Conservation (phyloP, 163 green algal genomes). For the Dunaliella salina region DNA sequence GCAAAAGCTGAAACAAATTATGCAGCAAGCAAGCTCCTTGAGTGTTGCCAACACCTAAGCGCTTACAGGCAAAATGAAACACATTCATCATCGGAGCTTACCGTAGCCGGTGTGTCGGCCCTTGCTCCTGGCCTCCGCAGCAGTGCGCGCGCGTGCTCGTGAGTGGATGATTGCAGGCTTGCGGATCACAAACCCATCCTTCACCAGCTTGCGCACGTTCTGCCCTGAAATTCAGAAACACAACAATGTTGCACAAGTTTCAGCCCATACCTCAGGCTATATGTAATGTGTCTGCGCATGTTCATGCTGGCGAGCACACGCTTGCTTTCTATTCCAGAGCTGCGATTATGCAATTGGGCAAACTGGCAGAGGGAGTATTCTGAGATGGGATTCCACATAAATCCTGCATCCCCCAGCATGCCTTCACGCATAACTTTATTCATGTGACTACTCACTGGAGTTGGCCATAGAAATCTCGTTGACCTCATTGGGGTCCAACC, state of each 20-base stretch:
- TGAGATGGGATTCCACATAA: too few relatives aligned
- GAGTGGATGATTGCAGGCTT: conserved; percentile 98
- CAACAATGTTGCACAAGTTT: too few relatives aligned
- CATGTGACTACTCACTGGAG: conserved; percentile 74
- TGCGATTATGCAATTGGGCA: too few relatives aligned
- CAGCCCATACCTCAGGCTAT: too few relatives aligned
- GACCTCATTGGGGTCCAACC: conserved; percentile 99
- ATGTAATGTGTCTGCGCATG: too few relatives aligned
- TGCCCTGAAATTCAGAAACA: conserved; percentile 76
- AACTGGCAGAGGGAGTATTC: too few relatives aligned
- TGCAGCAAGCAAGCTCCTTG: too few relatives aligned
- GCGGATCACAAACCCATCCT: conserved; percentile 97
- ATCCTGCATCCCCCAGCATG: too few relatives aligned
- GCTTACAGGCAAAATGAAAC: too few relatives aligned
- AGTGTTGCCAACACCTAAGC: too few relatives aligned
- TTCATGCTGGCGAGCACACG: too few relatives aligned
- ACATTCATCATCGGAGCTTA: conserved; percentile 48
- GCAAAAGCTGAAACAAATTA: neutral
- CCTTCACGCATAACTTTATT: neutral
- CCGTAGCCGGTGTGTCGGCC: conserved; percentile 95
- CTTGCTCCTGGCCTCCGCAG: conserved; percentile 93
- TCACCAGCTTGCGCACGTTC: conserved; percentile 98
- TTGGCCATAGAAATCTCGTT: conserved; percentile 99
- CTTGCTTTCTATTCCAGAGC: too few relatives aligned
- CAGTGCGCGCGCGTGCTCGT: conserved; percentile 70